A percentile compares a stretch with the other conserved stretches of the same genome.
phyloP scores from a whole-genome alignment of 345 rosid species.

The Salix caprea region DNA sequence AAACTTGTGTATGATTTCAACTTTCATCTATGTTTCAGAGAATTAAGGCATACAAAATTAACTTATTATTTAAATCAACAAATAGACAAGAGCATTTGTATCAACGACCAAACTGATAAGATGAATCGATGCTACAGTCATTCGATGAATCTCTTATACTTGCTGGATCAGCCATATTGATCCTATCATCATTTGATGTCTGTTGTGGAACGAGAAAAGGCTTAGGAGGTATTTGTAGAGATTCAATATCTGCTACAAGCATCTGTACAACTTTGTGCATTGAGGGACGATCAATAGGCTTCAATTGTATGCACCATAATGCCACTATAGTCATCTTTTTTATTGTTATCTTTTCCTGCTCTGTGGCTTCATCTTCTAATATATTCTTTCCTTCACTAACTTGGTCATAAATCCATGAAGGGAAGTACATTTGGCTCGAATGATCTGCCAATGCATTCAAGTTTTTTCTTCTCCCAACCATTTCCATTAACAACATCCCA shows the following conservation, averaged over 20 bases:
- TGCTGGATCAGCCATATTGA: too few species aligned
- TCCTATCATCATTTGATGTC: neutral
- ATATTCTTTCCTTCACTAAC: neutral
- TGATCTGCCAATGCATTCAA: neutral
- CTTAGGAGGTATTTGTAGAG: neutral
- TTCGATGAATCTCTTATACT: too few species aligned
- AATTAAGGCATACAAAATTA: too few species aligned
- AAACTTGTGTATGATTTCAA: too few species aligned
- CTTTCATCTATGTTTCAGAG: fast-evolving
- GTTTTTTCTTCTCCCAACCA: neutral
- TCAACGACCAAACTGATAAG: too few species aligned
- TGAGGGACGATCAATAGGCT: neutral
- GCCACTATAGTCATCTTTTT: neutral
- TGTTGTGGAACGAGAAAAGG: neutral
- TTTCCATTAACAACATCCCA: neutral
- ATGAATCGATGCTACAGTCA: neutral
- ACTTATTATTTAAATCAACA: too few species aligned
- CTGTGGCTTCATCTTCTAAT: neutral
- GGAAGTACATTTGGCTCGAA: neutral
- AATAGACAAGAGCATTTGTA: too few species aligned
- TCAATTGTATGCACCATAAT: neutral
- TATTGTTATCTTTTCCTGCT: neutral
- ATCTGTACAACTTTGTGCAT: neutral
- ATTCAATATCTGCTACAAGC: neutral
- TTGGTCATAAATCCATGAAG: neutral